A percentile compares a stretch with the other conserved stretches of the same genome.
Evolutionary conservation across 306 rosid genomes (phyloP).

Genomic region (Amphicarpaea edgeworthii): DNA sequence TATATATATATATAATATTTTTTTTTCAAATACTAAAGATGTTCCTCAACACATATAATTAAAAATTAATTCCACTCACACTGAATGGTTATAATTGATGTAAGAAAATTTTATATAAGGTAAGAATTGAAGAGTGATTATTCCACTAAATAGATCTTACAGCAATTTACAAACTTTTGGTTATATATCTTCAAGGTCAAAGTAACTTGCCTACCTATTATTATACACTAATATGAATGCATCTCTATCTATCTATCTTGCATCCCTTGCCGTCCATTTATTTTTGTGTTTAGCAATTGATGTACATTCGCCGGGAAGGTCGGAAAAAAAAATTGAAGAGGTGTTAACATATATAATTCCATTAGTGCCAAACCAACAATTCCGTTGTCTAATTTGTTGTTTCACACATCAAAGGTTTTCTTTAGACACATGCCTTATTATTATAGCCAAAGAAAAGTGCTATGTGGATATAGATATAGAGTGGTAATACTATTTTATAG

Average conservation of each 20-base stretch:
- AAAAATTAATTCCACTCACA: no score
- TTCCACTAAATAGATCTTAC: no score
- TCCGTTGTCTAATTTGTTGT: conserved; percentile 39
- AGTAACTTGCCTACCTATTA: conserved; percentile 53
- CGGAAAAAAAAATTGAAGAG: conserved; percentile 29
- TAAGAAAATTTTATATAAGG: no score
- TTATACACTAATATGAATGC: conserved; percentile 38
- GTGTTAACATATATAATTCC: conserved; percentile 33
- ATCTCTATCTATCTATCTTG: background rate
- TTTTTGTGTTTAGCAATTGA: conserved; percentile 33
- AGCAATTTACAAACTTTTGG: no score
- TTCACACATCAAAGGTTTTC: conserved; percentile 37
- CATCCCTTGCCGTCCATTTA: conserved; percentile 45
- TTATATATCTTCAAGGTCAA: conserved; percentile 36
- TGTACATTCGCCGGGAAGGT: conserved; percentile 38
- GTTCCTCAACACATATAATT: no score
- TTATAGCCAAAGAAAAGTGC: conserved; percentile 25
- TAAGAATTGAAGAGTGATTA: no score
- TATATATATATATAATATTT: no score
- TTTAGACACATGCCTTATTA: conserved; percentile 25
- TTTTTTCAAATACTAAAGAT: no score
- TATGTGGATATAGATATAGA: background rate
- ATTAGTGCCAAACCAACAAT: conserved; percentile 41
- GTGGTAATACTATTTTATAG: conserved; percentile 3
- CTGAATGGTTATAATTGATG: no score